Base-by-base conservation (phyloP, 257 asterid species). In the Gentiana macrophylla region DNA sequence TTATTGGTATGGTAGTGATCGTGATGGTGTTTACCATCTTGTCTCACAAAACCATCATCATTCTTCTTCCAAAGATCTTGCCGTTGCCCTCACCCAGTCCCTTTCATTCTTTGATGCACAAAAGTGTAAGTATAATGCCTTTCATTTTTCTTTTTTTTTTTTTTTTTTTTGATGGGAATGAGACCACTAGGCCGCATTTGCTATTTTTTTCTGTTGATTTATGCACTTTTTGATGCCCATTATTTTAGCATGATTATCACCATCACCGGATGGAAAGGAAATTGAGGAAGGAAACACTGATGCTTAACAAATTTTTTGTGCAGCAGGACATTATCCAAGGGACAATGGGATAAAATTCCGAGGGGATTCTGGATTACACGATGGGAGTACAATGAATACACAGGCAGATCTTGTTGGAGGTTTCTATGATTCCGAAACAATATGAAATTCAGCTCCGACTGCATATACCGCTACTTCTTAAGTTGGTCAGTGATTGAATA, bases 401-500 rank as follows among this genome's bases (percentile, higher is more conserved):
- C 9, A 62, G 55, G 74, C 71, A 44, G 79, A 65, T 74, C 85
- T 83, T 55, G 81, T 65, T 32, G 92, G 92, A 44, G 92, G 84
- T 3, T 83, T 66, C 57, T 83, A 80, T 73, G 92, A 83, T 75
- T 76, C 81, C 0, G 87, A 4, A 83, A 77, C 61, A 77, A 75
- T 50, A 71, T 77, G 43, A 83, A 83, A 66, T 77, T 73, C 53
- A 83, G 82, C 64, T 12, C 52, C 87, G 12, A 71, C 79, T 45
- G 87, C 83, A 57, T 83, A 80, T 61, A 58, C 84, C 3, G 82
- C 77, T 45, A 67, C 77, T 62, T 83, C 4, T 61, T 83, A 45
- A 80, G 92, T 61, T 83, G 92, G 92, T 75, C 83, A 45, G 81
- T 77, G 51, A 56, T 80, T 48, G 85, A 80, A 60, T 80, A 83